Percentiles rank a stretch among this genome's conserved stretches.
These are phyloP conservation scores for Talaromyces wortmannii DNA, from an alignment of 495 filamentous ascomycete genomes.

Conservation along the genomic window DNA sequence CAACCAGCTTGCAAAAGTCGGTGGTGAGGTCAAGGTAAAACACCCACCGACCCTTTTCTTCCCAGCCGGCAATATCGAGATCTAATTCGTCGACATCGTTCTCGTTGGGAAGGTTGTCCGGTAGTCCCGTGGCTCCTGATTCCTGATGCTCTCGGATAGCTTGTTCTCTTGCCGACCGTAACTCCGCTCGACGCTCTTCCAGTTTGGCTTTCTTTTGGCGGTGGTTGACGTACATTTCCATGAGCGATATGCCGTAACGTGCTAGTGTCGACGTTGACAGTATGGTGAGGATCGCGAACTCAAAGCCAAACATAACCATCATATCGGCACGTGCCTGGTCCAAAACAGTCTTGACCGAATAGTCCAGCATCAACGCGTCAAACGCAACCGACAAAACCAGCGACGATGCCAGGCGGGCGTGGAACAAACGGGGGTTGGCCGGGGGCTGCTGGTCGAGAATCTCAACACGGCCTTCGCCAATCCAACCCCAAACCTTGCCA, in stretches of 20 bases:
- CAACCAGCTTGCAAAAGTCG: constrained; percentile 82
- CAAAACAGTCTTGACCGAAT: constrained; percentile 75
- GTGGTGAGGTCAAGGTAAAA: constrained; percentile 84
- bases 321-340: constrained; percentile 84
- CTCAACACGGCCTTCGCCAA: constrained; percentile 90
- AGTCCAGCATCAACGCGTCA: constrained; percentile 68
- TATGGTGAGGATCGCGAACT: constrained; percentile 82
- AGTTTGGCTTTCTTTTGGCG: constrained; percentile 60
- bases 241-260: constrained; percentile 73
- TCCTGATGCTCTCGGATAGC: constrained; percentile 35
- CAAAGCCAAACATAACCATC: constrained; percentile 99
- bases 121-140: constrained; percentile 20
- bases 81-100: constrained; percentile 88
- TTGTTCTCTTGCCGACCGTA: constrained; percentile 54
- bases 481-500: constrained; percentile 97
- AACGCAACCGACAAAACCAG: constrained; percentile 70
- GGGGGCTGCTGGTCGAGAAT: constrained; percentile 93
- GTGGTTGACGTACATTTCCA: constrained; percentile 67
- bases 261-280: constrained; percentile 70
- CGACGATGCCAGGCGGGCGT: constrained; percentile 72
- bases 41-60: constrained; percentile 89
- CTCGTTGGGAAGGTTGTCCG: constrained; percentile 48
- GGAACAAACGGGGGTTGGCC: constrained; percentile 83
- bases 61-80: constrained; percentile 92
- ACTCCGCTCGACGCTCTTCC: constrained; percentile 59